Evolutionary conservation across 257 asterid genomes (phyloP).

Genomic region (Schizonepeta tenuifolia): DNA sequence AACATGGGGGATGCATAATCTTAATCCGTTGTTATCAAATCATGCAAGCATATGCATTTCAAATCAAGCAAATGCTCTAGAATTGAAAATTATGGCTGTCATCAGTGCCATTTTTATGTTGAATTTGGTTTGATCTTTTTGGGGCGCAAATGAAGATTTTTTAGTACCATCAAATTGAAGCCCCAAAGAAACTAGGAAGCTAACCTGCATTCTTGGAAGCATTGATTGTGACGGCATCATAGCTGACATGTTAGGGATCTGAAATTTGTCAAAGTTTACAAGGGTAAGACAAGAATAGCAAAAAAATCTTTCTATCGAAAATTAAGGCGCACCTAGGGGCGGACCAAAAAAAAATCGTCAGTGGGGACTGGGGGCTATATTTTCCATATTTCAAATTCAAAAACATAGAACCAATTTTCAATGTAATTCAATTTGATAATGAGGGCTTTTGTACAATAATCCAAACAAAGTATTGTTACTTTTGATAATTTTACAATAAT

Average conservation of each 20-base stretch:
- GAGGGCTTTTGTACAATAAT: no score
- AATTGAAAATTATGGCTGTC: conserved; percentile 5
- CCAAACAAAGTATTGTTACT: no score
- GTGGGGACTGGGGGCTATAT: no score
- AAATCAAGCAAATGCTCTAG: conserved; percentile 15
- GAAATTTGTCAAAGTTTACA: conserved; percentile 39
- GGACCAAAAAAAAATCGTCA: no score
- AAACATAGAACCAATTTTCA: no score
- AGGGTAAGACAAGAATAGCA: conserved; percentile 33
- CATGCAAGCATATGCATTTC: conserved; percentile 4
- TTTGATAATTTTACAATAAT: no score
- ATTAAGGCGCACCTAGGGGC: no score
- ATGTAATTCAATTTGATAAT: no score
- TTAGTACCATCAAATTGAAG: conserved; percentile 18
- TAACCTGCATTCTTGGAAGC: conserved; percentile 83
- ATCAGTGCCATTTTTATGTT: neutral
- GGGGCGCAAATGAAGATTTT: neutral
- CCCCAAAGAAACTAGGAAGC: conserved; percentile 33
- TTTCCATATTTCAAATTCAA: no score
- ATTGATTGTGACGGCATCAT: conserved; percentile 88
- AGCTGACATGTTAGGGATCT: conserved; percentile 91
- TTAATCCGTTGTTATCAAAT: neutral
- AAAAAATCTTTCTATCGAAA: conserved; percentile 19
- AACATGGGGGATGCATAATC: neutral
- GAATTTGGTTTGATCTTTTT: neutral